A percentile compares a stretch with the other conserved stretches of the same genome.
Conservation (phyloP, 2,329 filamentous ascomycete species). For the Cladosporium sp. region DNA sequence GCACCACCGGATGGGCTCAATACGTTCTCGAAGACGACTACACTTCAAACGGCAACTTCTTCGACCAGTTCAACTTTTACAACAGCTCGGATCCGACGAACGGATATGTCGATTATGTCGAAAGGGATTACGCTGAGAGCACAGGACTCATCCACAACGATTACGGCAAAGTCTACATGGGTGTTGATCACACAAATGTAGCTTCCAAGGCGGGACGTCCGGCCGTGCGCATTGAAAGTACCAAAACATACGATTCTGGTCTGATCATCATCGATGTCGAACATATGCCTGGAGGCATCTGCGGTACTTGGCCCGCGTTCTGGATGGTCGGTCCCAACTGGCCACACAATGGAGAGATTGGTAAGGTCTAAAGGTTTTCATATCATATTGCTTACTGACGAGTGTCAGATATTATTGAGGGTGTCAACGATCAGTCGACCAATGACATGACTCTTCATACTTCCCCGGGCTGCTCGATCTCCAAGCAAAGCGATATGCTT, state of each 20-base stretch:
- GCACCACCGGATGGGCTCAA: slow-evolving; percentile 25
- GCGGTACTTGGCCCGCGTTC: slow-evolving; percentile 59
- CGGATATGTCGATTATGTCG: slow-evolving; percentile 69
- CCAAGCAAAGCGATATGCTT: slow-evolving; percentile 46
- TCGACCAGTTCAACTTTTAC: slow-evolving; percentile 51
- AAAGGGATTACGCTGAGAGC: slow-evolving; percentile 49
- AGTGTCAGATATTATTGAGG: slow-evolving; percentile 35
- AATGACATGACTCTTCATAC: slow-evolving; percentile 37
- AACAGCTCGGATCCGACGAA: slow-evolving; percentile 62
- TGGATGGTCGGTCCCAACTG: slow-evolving; percentile 35
- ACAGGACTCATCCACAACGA: slow-evolving; percentile 23
- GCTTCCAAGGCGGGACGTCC: slow-evolving; percentile 55
- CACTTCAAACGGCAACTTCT: slow-evolving; percentile 41
- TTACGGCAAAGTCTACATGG: slow-evolving; percentile 26
- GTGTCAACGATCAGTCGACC: slow-evolving; percentile 32
- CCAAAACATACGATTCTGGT: slow-evolving; percentile 59
- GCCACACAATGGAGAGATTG: slow-evolving; percentile 35
- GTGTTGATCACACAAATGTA: slow-evolving; percentile 35
- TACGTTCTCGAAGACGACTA: slow-evolving; percentile 47
- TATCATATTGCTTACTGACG: not conserved
- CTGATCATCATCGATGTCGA: slow-evolving; percentile 68
- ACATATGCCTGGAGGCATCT: slow-evolving; percentile 68
- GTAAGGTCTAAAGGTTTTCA: not conserved
- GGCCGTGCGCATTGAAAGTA: slow-evolving; percentile 68
- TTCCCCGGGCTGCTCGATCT: slow-evolving; percentile 29